phyloP scores from a whole-genome alignment of 164 flowering plant genomes.

The Malania oleifera region DNA sequence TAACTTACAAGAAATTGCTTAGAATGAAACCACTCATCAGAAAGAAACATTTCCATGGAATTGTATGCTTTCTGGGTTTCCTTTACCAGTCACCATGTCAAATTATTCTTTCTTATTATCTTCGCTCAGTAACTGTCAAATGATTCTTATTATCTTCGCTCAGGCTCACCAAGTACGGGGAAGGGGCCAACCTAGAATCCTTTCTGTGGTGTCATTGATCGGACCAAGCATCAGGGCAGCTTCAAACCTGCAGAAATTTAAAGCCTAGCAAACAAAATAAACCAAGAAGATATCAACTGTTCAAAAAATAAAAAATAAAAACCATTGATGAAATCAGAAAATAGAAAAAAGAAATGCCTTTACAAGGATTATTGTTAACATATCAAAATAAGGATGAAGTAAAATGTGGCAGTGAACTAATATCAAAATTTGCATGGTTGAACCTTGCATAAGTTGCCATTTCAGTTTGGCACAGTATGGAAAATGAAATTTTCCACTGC shows the following conservation, averaged over 20 bases:
- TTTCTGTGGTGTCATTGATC: too few relatives aligned
- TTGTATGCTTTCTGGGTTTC: too few relatives aligned
- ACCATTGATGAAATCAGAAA: background rate
- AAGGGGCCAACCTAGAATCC: too few relatives aligned
- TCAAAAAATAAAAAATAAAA: background rate
- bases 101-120: too few relatives aligned
- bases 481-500: background rate
- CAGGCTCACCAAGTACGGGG: too few relatives aligned
- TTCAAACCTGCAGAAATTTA: background rate
- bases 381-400: background rate
- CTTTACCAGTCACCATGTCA: too few relatives aligned
- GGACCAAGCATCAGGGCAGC: background rate
- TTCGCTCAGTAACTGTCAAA: too few relatives aligned
- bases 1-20: too few relatives aligned
- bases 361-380: background rate
- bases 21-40: too few relatives aligned
- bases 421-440: background rate
- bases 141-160: too few relatives aligned
- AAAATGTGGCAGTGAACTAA: background rate
- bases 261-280: background rate
- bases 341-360: background rate
- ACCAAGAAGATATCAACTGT: background rate
- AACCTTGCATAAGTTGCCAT: background rate
- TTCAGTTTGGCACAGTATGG: background rate
- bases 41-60: too few relatives aligned